These are phyloP conservation scores for Chytriomyces sp. DNA, from an alignment of 192 early-diverging fungal species.

Conservation along the genomic window DNA sequence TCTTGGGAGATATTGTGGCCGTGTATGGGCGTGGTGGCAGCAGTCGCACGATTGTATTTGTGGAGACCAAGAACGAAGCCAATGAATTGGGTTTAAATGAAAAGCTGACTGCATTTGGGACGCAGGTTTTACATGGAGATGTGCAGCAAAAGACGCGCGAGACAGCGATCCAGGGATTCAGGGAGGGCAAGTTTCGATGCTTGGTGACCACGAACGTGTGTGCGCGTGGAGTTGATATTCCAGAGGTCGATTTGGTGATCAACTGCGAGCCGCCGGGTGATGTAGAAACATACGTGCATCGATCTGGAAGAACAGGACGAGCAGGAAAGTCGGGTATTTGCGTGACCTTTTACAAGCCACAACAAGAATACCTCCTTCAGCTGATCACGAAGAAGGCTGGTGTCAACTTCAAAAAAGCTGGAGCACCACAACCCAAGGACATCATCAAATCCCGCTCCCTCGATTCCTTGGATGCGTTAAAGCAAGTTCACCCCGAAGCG, in stretches of 20 bases:
- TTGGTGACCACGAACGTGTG: slow-evolving; percentile 94
- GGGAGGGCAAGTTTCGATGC: slow-evolving; percentile 80
- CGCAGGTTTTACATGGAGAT: slow-evolving; percentile 86
- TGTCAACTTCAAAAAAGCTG: slow-evolving; percentile 75
- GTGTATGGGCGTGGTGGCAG: slow-evolving; percentile 76
- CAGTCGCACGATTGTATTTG: slow-evolving; percentile 90
- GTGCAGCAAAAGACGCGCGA: slow-evolving; percentile 79
- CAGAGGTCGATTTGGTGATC: slow-evolving; percentile 95
- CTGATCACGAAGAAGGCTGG: slow-evolving; percentile 73
- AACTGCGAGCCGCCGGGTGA: slow-evolving; percentile 94
- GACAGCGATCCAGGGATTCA: slow-evolving; percentile 79
- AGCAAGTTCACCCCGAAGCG: slow-evolving; percentile 70
- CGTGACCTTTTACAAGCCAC: slow-evolving; percentile 90
- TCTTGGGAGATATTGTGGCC: slow-evolving; percentile 92
- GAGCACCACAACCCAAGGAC: slow-evolving; percentile 87
- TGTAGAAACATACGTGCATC: slow-evolving; percentile 92
- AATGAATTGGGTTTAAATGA: slow-evolving; percentile 79
- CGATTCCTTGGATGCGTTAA: slow-evolving; percentile 74
- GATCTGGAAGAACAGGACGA: slow-evolving; percentile 92
- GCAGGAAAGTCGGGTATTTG: slow-evolving; percentile 83
- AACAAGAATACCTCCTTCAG: slow-evolving; percentile 79
- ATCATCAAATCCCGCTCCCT: slow-evolving; percentile 79
- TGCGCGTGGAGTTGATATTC: slow-evolving; percentile 95
- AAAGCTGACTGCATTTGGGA: slow-evolving; percentile 69
- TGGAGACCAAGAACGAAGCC: slow-evolving; percentile 90